Base-by-base conservation (phyloP, 768 basidiomycete species). In the Hericium erinaceus region DNA sequence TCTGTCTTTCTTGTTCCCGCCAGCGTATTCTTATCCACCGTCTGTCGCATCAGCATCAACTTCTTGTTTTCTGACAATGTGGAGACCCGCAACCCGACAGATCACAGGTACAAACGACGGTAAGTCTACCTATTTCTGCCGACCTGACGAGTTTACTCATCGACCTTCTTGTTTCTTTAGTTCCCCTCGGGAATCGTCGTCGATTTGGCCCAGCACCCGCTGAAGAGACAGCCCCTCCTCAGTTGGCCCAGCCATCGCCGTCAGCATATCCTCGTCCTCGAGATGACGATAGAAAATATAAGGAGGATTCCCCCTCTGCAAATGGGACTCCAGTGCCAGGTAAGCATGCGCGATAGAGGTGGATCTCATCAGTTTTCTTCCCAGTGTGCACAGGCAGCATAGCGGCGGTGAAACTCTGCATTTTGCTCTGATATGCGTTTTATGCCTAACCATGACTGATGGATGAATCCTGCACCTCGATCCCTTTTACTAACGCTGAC, bases 71-170 rank as follows among this genome's bases (percentile, higher is more conserved):
- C 24, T 61, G 55, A 72, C 65, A 61, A 91, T 92, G 90, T 92
- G 90, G 89, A 85, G 85, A 73, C 89, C 89, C 57, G 89, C 91
- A 61, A 91, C 91, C 57, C 84, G 84, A 64, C 87, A 92, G 73
- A 88, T 94, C 28, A 90, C 90, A 40, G 94, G 93, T 57, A 95
- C 93, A 20, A 97, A 97, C 65, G 93, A 95, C 48, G 88, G 92
- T 90, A 40, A 65, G 82, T 73, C 37, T 9, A 0, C 55, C 41
- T 18, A 28, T 51, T 26, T 10, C 24, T 52, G 13, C 10, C 26
- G 51, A 50, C 26, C 37, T 56, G 59, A 57, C 44, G 58, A 11
- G 28, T 44, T 28, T 40, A 2, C 8, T 33, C 33, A 33, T 33
- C 9, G 33, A 44, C 54, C 40, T 48, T 61, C 44, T 58, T 59